Conservation (phyloP, 805 yeast species). For the Candida khao-thaluensis region DNA sequence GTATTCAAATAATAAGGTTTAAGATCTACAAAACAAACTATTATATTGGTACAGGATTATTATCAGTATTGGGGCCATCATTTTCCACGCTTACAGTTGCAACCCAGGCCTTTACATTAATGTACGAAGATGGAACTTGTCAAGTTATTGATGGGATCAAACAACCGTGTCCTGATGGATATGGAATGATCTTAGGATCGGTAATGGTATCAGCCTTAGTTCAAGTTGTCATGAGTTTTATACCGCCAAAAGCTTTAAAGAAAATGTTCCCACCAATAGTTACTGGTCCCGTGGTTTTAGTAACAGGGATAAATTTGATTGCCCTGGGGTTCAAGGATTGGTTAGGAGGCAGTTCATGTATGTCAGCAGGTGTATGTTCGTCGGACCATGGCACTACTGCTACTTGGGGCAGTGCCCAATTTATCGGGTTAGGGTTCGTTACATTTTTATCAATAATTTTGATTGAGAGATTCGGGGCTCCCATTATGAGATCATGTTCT, state of each 20-base stretch:
- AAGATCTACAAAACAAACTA: constrained; percentile 69
- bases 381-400: constrained; percentile 33
- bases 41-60: constrained; percentile 80
- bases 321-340: constrained; percentile 76
- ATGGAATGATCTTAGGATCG: constrained; percentile 79
- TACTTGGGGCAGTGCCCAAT: constrained; percentile 84
- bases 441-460: constrained; percentile 71
- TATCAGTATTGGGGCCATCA: constrained; percentile 87
- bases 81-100: constrained; percentile 85
- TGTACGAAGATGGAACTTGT: constrained; percentile 58
- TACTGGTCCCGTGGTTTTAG: constrained; percentile 86
- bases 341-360: constrained; percentile 82
- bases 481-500: constrained; percentile 91
- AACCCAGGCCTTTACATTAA: constrained; percentile 69
- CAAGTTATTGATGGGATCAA: constrained; percentile 60
- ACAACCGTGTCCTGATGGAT: constrained; percentile 83
- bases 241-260: constrained; percentile 69
- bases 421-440: constrained; percentile 80
- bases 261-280: constrained; percentile 81
- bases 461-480: constrained; percentile 85
- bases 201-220: constrained; percentile 71
- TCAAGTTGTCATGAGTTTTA: constrained; percentile 68
- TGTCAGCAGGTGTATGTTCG: constrained; percentile 6
- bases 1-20: constrained; percentile 64
- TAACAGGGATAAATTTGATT: constrained; percentile 72